These are phyloP conservation scores for Stagonosporopsis cucurbitacearum DNA, from an alignment of 2,329 filamentous ascomycete genomes.

Conservation along the genomic window DNA sequence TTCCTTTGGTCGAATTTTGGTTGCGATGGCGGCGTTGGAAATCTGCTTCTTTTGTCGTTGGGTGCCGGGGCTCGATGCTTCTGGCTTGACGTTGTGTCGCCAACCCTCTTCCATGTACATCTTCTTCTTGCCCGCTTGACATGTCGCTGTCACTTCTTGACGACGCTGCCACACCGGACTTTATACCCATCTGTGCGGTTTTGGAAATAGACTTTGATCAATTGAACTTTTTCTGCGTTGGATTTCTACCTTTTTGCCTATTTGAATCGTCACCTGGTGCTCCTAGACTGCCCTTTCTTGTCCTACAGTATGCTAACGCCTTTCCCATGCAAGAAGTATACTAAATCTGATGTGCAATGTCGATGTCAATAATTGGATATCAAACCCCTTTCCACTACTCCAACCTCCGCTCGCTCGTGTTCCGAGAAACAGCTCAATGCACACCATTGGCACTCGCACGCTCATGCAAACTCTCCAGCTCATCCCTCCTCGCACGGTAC, in stretches of 20 bases:
- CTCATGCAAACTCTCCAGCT: conserved; percentile 67
- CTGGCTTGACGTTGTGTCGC: neutral
- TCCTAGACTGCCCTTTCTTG: neutral
- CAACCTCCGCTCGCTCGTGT: neutral
- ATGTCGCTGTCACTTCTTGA: neutral
- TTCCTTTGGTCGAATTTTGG: neutral
- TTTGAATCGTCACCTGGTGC: neutral
- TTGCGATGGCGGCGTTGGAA: conserved; percentile 3
- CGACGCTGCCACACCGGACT: neutral
- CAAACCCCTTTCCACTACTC: neutral
- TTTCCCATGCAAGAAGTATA: neutral
- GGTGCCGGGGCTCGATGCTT: neutral
- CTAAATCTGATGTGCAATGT: neutral
- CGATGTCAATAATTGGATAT: conserved; percentile 1
- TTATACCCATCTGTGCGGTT: conserved; percentile 13
- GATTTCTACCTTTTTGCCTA: neutral
- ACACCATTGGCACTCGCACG: conserved; percentile 45
- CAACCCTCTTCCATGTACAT: conserved; percentile 10
- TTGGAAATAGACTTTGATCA: conserved; percentile 9
- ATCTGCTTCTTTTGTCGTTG: neutral
- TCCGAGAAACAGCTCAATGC: conserved; percentile 31
- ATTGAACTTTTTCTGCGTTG: neutral
- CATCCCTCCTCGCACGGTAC: conserved; percentile 78
- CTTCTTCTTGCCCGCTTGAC: conserved; percentile 5
- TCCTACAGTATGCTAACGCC: conserved; percentile 1